phyloP scores from a whole-genome alignment of 805 yeast genomes.

The Barnettozyma botsteinii region DNA sequence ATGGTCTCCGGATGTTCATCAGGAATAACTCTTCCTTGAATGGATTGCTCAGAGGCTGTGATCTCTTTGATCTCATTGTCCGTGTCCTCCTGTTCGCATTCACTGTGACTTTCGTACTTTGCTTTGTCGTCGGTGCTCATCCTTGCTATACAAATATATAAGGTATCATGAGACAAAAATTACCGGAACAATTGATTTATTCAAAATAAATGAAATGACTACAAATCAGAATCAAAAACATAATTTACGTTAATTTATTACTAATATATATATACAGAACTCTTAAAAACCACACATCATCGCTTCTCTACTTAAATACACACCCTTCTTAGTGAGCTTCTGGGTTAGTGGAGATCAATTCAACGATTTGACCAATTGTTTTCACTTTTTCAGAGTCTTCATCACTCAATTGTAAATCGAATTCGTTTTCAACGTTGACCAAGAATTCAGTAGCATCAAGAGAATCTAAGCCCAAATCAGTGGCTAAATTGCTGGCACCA shows the following conservation, averaged over 20 bases:
- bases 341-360: conserved; percentile 71
- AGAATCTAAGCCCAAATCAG: conserved; percentile 84
- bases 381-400: conserved; percentile 89
- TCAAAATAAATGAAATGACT: no score
- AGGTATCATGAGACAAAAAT: no score
- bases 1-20: conserved; percentile 43
- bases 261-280: conserved; percentile 1
- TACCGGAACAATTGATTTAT: no score
- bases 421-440: conserved; percentile 93
- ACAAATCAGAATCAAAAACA: no score
- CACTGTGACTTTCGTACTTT: conserved; percentile 17
- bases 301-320: not conserved
- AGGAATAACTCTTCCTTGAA: conserved; percentile 25
- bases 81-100: conserved; percentile 22
- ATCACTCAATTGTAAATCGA: conserved; percentile 80
- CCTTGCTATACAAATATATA: no score
- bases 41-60: conserved; percentile 4
- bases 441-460: conserved; percentile 93
- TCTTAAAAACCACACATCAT: not conserved
- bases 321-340: conserved; percentile 28
- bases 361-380: conserved; percentile 89
- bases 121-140: no score
- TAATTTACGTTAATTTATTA: no score
- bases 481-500: conserved; percentile 33
- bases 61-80: conserved; percentile 15